phyloP scores from a whole-genome alignment of 805 yeast genomes.

The Saccharomycopsis schoenii region DNA sequence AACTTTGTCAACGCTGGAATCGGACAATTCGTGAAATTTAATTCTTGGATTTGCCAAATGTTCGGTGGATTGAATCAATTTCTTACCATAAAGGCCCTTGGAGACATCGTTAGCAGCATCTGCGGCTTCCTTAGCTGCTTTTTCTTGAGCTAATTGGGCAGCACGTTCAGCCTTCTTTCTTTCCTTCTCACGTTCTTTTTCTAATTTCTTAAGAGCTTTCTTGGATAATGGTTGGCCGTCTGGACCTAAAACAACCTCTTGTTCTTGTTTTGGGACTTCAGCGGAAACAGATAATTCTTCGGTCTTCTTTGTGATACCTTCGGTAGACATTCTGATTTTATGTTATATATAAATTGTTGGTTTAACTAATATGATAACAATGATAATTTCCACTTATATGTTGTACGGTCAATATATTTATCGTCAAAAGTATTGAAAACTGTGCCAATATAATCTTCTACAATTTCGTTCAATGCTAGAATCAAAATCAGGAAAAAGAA shows the following conservation, averaged over 20 bases:
- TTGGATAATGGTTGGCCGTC: slow-evolving; percentile 86
- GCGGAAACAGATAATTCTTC: slow-evolving; percentile 8
- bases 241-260: slow-evolving; percentile 32
- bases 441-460: neutral
- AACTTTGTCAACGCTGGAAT: slow-evolving; percentile 54
- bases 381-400: too few relatives aligned
- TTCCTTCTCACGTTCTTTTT: slow-evolving; percentile 87
- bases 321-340: slow-evolving; percentile 8
- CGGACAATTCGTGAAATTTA: slow-evolving; percentile 39
- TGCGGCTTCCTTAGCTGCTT: slow-evolving; percentile 53
- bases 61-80: slow-evolving; percentile 70
- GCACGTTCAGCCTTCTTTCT: slow-evolving; percentile 90
- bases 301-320: slow-evolving; percentile 11
- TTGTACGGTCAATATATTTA: too few relatives aligned
- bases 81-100: slow-evolving; percentile 77
- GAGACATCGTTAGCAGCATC: slow-evolving; percentile 78
- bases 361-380: too few relatives aligned
- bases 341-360: neutral
- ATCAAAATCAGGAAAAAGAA: neutral
- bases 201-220: slow-evolving; percentile 90
- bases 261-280: neutral
- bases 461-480: too few relatives aligned
- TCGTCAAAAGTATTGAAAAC: neutral
- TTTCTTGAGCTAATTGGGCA: slow-evolving; percentile 75
- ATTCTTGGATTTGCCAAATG: slow-evolving; percentile 61